phyloP scores from a whole-genome alignment of 2,329 filamentous ascomycete species.

The Drechslerella dactyloides region DNA sequence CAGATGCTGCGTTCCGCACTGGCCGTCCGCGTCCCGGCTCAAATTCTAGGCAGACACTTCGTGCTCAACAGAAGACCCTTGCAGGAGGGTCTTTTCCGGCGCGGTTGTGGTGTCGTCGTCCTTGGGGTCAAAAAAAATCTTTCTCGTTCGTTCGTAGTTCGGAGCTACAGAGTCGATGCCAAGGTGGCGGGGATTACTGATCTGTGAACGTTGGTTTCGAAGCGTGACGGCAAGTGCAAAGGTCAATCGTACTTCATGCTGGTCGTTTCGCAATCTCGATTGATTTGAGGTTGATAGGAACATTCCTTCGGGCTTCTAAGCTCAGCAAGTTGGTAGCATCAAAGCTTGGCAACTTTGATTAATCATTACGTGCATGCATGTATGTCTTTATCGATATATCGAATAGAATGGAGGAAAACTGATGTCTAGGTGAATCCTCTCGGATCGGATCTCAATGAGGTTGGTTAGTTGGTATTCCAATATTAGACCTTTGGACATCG shows the following conservation, averaged over 20 bases:
- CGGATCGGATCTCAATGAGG: neutral
- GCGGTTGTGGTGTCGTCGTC: slow-evolving; percentile 4
- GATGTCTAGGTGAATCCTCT: neutral
- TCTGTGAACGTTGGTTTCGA: slow-evolving; percentile 15
- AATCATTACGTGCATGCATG: neutral
- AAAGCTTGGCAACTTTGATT: neutral
- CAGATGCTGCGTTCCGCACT: slow-evolving; percentile 41
- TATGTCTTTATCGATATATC: slow-evolving; percentile 2
- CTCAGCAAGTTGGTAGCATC: neutral
- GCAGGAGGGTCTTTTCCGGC: slow-evolving; percentile 21
- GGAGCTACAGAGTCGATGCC: neutral
- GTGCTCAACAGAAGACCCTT: slow-evolving; percentile 17
- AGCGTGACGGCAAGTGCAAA: slow-evolving; percentile 15
- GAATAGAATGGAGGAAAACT: neutral
- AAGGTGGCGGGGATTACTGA: slow-evolving; percentile 37
- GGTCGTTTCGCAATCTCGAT: slow-evolving; percentile 16
- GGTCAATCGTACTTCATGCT: slow-evolving; percentile 12
- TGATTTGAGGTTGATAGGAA: slow-evolving; percentile 20
- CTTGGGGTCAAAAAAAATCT: neutral
- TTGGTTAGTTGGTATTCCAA: too few relatives aligned
- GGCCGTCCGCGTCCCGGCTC: slow-evolving; percentile 42
- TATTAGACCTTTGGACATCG: too few relatives aligned
- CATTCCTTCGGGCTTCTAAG: slow-evolving; percentile 1
- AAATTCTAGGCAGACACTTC: slow-evolving; percentile 50
- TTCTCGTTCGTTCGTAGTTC: slow-evolving; percentile 16